Evolutionary conservation across 176 grass and related monocot species (phyloP), one percentile per base, ranked within the genome.

Genomic region (Triticum dicoccoides): DNA sequence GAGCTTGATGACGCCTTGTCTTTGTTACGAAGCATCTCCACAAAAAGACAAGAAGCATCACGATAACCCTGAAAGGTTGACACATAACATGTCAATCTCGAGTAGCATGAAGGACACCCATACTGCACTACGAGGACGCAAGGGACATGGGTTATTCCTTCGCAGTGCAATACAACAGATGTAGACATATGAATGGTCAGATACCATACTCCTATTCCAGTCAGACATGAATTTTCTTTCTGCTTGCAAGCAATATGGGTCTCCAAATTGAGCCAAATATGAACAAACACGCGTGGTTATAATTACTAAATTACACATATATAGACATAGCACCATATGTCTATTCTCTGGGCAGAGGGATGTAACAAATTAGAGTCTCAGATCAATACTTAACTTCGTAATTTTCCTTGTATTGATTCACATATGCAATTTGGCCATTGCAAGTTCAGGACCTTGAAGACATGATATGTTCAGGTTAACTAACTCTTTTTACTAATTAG

Each of bases 41-140:
- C 89, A 41, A 98, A 98, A 64, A 96, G 90, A 80, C 96, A 98
- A n/a, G 87, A 95, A 49, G 96, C 96, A 77, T 98, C 93, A 35
- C 96, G 96, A 76, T 98, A 98, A 25, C 96, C 96, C 96, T 98
- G 85, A 45, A 80, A 86, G 41, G 18, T 58, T 81, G 56, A 85
- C 67, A 84, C 27, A 30, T 49, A 59, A 41, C 77, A 56, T 49
- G 24, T 78, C 24, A 86, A 18, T 29, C 38, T 51, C 34, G 18
- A 75, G 34, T 13, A 8, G 20, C 61, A 14, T 41, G 15, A 69
- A 86, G 65, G 49, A 5, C 11, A 62, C 62, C 5, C 82, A 69
- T 32, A 34, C 17, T 73, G 15, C 3, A 70, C 14, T 77, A 11
- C 47, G 3, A 47, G 17, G 15, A 76, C 68, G 13, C 61, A 76